Conservation (phyloP, 495 filamentous ascomycete species). For the Paragyromitra xinjiangensis region DNA sequence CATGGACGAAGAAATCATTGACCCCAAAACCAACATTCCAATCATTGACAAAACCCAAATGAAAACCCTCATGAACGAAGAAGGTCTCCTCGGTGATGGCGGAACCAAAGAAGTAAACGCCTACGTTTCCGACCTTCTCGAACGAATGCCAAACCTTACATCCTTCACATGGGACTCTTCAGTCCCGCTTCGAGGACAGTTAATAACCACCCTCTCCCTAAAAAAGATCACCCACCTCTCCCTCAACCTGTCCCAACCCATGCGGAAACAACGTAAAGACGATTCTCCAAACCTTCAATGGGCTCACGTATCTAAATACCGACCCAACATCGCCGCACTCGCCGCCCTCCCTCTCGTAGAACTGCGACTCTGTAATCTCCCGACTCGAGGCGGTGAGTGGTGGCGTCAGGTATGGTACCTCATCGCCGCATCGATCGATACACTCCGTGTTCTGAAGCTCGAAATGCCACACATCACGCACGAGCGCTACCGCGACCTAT, state of each 20-base stretch:
- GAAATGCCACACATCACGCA: conserved; percentile 40
- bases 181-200: conserved; percentile 26
- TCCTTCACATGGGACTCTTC: conserved; percentile 30
- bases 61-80: conserved; percentile 19
- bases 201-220: conserved; percentile 18
- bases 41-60: conserved; percentile 6
- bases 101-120: conserved; percentile 36
- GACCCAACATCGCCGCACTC: conserved; percentile 26
- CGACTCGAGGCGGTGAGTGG: conserved; percentile 43
- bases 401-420: conserved; percentile 36
- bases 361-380: conserved; percentile 39
- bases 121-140: conserved; percentile 28
- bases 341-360: conserved; percentile 26
- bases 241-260: conserved; percentile 44
- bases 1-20: conserved; percentile 28
- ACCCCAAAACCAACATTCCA: not conserved
- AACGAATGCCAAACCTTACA: not conserved
- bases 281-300: not conserved
- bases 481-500: conserved; percentile 26
- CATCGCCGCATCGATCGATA: conserved; percentile 2
- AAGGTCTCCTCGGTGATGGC: conserved; percentile 37
- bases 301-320: conserved; percentile 34
- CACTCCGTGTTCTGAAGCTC: conserved; percentile 23
- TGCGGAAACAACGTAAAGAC: conserved; percentile 8
- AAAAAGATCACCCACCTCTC: conserved; percentile 23